Evolutionary conservation across 2,329 filamentous ascomycete species (phyloP), one percentile per base, ranked within the genome.

Genomic region (Phaeosphaeriaceae sp.): DNA sequence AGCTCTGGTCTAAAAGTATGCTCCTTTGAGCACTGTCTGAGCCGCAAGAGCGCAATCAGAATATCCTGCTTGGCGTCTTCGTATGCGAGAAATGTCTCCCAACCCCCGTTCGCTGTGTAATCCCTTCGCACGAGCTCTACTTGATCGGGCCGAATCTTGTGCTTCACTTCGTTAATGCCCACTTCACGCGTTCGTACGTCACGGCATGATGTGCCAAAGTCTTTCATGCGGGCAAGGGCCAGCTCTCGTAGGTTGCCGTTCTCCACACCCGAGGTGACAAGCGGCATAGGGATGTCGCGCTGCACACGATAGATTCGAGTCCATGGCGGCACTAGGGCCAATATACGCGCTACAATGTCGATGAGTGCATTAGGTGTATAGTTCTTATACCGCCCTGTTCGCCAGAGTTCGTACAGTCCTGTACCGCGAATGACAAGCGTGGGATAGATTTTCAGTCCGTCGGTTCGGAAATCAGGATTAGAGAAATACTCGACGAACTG

Each of bases 31-130:
- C 95, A 99, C 77, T 96, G 96, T 59, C 94, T 84, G 56, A 99
- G 77, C 15, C 94, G 87, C 48, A 99, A 81, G 29, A 99, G 79
- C 1, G 90, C 95, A 50, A 99, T 96, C 3, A 99, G 80, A 48
- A 99, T 99, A 71, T 99, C 94, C 73, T 99, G 94, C 78, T 97
- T 97, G 1, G 94, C 93, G 63, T 99, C 94, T 71, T 99, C 94
- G 68, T 99, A 99, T 1, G 94, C 92, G 4, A 99, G 80, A 77
- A 99, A 99, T 0, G 94, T 99, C 76, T 99, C 94, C 94, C 94
- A 99, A 18, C 94, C 95, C 32, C 89, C 92, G 71, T 99, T 99
- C 60, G 94, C 94, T 0, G 86, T 83, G 74, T 99, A 99, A 76
- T 99, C 94, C 58, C 94, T 84, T 20, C 94, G 87, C 23, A 99